These are phyloP conservation scores for Tuber brumale DNA, from an alignment of 495 filamentous ascomycete species.

Conservation along the genomic window DNA sequence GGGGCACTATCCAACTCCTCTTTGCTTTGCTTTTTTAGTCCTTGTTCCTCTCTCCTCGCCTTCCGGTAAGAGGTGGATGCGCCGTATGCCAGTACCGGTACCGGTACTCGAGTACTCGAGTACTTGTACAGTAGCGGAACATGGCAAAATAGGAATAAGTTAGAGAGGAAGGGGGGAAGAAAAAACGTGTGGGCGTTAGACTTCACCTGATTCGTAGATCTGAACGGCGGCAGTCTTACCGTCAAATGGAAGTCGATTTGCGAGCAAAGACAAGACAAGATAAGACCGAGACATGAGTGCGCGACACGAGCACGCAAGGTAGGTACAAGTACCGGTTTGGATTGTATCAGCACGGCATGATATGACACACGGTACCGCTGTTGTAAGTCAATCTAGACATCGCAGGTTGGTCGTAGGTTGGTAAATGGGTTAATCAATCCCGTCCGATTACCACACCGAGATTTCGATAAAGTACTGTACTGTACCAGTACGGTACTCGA, in stretches of 20 bases:
- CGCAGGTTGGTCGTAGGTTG: too few relatives aligned
- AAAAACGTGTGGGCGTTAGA: not conserved
- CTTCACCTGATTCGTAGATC: not conserved
- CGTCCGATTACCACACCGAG: too few relatives aligned
- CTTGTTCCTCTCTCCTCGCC: not conserved
- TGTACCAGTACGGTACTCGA: too few relatives aligned
- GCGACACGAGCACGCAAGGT: not conserved
- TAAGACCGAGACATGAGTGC: not conserved
- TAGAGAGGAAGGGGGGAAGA: too few relatives aligned
- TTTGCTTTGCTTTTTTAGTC: too few relatives aligned
- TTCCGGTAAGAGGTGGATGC: not conserved
- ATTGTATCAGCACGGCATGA: not conserved
- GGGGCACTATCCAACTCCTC: not conserved
- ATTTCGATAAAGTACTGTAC: not conserved
- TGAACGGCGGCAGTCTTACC: not conserved
- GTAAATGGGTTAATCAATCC: too few relatives aligned
- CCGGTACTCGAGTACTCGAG: too few relatives aligned
- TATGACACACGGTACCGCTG: not conserved
- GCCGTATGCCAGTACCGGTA: too few relatives aligned
- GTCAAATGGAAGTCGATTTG: constrained; percentile 1
- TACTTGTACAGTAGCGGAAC: too few relatives aligned
- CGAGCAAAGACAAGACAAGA: not conserved
- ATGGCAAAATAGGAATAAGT: not conserved
- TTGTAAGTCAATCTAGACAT: not conserved
- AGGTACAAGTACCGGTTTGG: not conserved